Percentiles rank a stretch among this genome's conserved stretches.
phyloP scores from a whole-genome alignment of 2,329 filamentous ascomycete species.

The Pseudogymnoascus sp. region DNA sequence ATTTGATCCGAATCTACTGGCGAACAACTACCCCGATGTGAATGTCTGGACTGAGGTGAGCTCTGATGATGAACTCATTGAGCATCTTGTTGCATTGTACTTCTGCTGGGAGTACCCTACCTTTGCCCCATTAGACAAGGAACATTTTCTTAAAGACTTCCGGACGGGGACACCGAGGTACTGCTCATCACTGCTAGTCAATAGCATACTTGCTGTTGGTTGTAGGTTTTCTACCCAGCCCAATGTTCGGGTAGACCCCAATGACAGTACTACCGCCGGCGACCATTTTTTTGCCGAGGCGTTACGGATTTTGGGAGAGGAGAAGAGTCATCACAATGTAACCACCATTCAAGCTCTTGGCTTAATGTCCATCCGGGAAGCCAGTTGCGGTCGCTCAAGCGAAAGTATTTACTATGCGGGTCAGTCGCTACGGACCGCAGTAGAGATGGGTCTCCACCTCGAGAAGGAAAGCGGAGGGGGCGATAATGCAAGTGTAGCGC shows the following conservation, averaged over 20 bases:
- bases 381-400: conserved; percentile 63
- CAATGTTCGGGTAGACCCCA: conserved; percentile 52
- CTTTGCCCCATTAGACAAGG: conserved; percentile 58
- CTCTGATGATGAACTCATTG: conserved; percentile 47
- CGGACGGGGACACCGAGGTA: conserved; percentile 16
- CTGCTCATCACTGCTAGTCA: conserved; percentile 35
- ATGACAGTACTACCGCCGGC: conserved; percentile 59
- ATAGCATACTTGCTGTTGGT: conserved; percentile 40
- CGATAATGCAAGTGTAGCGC: conserved; percentile 39
- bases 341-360: conserved; percentile 69
- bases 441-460: conserved; percentile 35
- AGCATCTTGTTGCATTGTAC: conserved; percentile 57
- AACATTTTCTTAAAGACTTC: conserved; percentile 18
- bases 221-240: conserved; percentile 62
- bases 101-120: conserved; percentile 73
- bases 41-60: conserved; percentile 53
- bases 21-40: neutral
- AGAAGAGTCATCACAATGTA: conserved; percentile 49
- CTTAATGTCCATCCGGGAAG: conserved; percentile 68
- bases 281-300: conserved; percentile 69
- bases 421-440: conserved; percentile 61
- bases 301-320: conserved; percentile 50
- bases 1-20: too few species aligned
- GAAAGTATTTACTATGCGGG: conserved; percentile 66
- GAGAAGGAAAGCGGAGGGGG: conserved; percentile 26